A percentile compares a stretch with the other conserved stretches of the same genome.
These are phyloP conservation scores for Paraphoma sp. DNA, from an alignment of 2,329 filamentous ascomycete genomes.

Conservation along the genomic window DNA sequence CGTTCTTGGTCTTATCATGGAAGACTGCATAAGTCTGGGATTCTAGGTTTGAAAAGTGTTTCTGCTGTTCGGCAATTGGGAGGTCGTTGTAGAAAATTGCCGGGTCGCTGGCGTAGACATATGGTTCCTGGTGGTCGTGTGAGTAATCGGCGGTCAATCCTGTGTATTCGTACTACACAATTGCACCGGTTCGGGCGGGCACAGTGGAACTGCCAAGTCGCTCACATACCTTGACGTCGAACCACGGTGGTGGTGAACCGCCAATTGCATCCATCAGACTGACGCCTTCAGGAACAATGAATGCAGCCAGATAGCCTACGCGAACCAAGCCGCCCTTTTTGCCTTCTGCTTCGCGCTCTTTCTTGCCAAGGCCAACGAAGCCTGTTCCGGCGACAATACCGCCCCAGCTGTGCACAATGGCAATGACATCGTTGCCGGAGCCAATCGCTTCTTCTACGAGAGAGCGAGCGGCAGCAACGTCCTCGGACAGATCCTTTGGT, in stretches of 20 bases:
- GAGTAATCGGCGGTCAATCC: neutral
- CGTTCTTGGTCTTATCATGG: slow-evolving; percentile 27
- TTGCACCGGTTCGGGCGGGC: no score
- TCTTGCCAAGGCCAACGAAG: slow-evolving; percentile 42
- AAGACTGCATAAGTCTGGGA: slow-evolving; percentile 38
- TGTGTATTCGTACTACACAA: no score
- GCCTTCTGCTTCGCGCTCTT: slow-evolving; percentile 40
- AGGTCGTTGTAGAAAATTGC: slow-evolving; percentile 41
- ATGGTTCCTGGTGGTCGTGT: neutral
- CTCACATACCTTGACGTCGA: slow-evolving; percentile 28
- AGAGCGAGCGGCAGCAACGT: slow-evolving; percentile 42
- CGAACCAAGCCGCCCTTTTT: slow-evolving; percentile 49
- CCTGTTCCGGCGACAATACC: slow-evolving; percentile 50
- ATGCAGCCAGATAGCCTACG: slow-evolving; percentile 46
- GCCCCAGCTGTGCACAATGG: slow-evolving; percentile 55
- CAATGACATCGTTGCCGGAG: slow-evolving; percentile 50
- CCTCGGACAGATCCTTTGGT: slow-evolving; percentile 38
- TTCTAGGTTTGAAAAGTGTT: slow-evolving; percentile 26
- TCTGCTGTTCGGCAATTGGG: slow-evolving; percentile 20
- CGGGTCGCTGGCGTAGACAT: slow-evolving; percentile 7
- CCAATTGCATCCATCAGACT: slow-evolving; percentile 40
- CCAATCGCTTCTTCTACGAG: slow-evolving; percentile 47
- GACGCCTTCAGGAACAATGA: slow-evolving; percentile 44
- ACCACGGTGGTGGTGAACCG: slow-evolving; percentile 30
- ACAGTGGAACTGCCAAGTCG: no score